Conservation (phyloP, 352 stramenopile species). For the Hyaloperonospora arabidopsidis region DNA sequence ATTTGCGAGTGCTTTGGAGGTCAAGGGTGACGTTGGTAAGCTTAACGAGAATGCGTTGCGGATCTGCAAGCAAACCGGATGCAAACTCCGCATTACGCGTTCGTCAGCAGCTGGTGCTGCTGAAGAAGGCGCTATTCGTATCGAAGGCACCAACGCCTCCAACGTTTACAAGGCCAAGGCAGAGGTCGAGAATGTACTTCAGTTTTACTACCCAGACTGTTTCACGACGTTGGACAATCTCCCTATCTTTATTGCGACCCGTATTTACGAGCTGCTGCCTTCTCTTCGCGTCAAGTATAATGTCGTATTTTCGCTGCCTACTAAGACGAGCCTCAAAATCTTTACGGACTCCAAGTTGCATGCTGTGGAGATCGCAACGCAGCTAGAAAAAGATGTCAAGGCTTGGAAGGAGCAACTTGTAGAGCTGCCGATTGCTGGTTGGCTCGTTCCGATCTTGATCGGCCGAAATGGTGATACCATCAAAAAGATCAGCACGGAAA, state of each 20-base stretch:
- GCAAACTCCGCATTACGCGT: slow-evolving; percentile 61
- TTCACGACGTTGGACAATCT: slow-evolving; percentile 45
- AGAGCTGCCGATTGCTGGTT: slow-evolving; percentile 48
- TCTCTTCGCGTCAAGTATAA: slow-evolving; percentile 43
- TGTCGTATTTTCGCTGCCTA: slow-evolving; percentile 53
- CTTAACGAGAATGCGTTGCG: slow-evolving; percentile 72
- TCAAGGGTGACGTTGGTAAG: slow-evolving; percentile 29
- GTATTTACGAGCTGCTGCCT: slow-evolving; percentile 57
- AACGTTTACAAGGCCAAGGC: slow-evolving; percentile 71
- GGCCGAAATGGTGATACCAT: slow-evolving; percentile 75
- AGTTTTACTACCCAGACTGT: slow-evolving; percentile 69
- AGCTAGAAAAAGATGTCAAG: slow-evolving; percentile 42
- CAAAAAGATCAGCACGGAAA: slow-evolving; percentile 57
- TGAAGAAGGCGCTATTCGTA: slow-evolving; percentile 43
- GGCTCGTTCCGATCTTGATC: slow-evolving; percentile 61
- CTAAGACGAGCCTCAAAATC: slow-evolving; percentile 49
- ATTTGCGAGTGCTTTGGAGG: slow-evolving; percentile 48
- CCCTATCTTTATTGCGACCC: slow-evolving; percentile 37
- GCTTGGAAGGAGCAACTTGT: slow-evolving; percentile 64
- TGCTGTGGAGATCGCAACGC: slow-evolving; percentile 34
- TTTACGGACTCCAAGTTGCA: slow-evolving; percentile 59
- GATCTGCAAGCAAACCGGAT: slow-evolving; percentile 68
- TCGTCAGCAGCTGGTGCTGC: slow-evolving; percentile 11
- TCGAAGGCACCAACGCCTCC: slow-evolving; percentile 51
- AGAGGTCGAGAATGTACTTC: slow-evolving; percentile 61